A percentile compares a stretch with the other conserved stretches of the same genome.
phyloP scores from a whole-genome alignment of 2,329 filamentous ascomycete species.

The Lanzia echinophila region DNA sequence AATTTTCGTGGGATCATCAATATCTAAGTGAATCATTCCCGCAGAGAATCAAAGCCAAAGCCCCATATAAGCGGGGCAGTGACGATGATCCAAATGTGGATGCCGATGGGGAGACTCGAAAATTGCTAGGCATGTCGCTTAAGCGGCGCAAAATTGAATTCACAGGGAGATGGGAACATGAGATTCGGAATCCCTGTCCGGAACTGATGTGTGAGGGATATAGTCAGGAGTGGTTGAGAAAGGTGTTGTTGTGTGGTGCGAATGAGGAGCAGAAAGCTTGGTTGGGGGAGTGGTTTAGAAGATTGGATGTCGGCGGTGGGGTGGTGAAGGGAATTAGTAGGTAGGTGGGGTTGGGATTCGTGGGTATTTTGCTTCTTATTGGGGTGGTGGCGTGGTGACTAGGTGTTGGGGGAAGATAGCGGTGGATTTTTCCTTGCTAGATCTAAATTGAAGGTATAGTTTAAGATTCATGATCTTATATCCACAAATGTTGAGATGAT shows the following conservation, averaged over 20 bases:
- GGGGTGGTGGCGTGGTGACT: no score
- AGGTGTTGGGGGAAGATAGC: no score
- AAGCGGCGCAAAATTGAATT: constrained; percentile 1
- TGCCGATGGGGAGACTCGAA: constrained; percentile 6
- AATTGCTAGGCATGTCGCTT: background rate
- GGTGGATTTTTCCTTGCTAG: no score
- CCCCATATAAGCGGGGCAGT: background rate
- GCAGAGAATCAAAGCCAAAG: no score
- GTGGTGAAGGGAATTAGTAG: background rate
- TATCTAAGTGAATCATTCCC: no score
- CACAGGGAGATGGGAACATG: constrained; percentile 2
- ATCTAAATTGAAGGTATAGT: no score
- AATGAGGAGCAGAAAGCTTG: background rate
- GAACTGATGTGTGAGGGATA: background rate
- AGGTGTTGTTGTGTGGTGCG: background rate
- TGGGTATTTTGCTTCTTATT: no score
- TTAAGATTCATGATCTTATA: no score
- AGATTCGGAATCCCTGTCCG: background rate
- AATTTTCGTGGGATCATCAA: no score
- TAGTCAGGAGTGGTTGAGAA: background rate
- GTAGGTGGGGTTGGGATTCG: background rate
- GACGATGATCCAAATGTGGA: background rate
- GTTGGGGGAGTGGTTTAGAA: background rate
- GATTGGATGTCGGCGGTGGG: background rate
- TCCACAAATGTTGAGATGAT: no score